Base-by-base conservation (phyloP, 2,329 filamentous ascomycete species). In the Chalaropsis ovoidea region DNA sequence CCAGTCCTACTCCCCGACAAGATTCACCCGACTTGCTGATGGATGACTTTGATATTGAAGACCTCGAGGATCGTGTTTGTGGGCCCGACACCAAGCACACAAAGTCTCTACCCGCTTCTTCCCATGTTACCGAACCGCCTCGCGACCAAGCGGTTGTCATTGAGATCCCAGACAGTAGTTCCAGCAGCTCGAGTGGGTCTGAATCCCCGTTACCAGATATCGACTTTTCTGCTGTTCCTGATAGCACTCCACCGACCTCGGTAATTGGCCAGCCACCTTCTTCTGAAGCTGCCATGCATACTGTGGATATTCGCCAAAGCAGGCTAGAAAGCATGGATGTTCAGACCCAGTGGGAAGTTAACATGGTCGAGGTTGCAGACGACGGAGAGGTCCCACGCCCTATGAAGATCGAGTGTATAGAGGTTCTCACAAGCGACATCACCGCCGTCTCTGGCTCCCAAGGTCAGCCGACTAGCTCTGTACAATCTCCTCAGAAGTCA, bases 311-410 rank as follows among this genome's bases (percentile, higher is more conserved):
- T 7, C 19, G 19, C 13, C 47, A 19, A 24, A 24, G 24, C 22
- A 39, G 13, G n/a, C 35, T 22, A 6, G 56, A 42, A 19, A 42
- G 6, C 15, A 61, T 61, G 56, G 6, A 42, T 42, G 52, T 61
- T 13, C 39, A 45, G 58, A 65, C 54, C 24, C 41, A 39, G 2
- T 66, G 64, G 64, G 58, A 66, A 27, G 64, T 66, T 7, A 66
- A 66, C 22, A 66, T 66, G 64, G 60, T 62, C 8, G 35, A 54
- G 15, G 42, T 62, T 39, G 22, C 22, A 15, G 58, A 66, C 24
- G 13, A 47, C 2, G 61, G 35, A 17, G 42, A 35, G 24, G 45
- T 62, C 13, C 61, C 61, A 27, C 61, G 15, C 10, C 61, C 61
- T n/a, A 39, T 49, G n/a, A 62, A 47, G 42, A 45, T 49, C 6